A percentile compares a stretch with the other conserved stretches of the same genome.
Evolutionary conservation across 306 rosid species (phyloP).

Genomic region (Dryas alaskensis): DNA sequence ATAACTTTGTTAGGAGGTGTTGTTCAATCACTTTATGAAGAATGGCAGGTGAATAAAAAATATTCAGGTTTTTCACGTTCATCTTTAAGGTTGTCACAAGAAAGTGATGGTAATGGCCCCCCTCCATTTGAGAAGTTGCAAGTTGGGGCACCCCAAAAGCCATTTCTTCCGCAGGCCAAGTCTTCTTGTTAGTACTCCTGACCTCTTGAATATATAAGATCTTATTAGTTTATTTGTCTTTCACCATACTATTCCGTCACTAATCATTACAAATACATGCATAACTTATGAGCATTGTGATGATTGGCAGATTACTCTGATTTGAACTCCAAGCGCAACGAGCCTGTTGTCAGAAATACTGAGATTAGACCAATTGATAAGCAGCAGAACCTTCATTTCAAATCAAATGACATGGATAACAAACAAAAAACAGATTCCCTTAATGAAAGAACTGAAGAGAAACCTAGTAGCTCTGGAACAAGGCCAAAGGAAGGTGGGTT

Average conservation of each 20-base stretch:
- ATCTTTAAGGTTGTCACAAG: slow-evolving; percentile 52
- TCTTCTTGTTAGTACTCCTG: slow-evolving; percentile 22
- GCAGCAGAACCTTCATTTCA: slow-evolving; percentile 33
- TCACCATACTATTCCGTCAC: slow-evolving; percentile 4
- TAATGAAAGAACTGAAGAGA: slow-evolving; percentile 53
- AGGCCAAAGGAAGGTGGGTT: slow-evolving; percentile 88
- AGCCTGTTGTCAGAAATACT: slow-evolving; percentile 33
- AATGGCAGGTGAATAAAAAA: slow-evolving; percentile 86
- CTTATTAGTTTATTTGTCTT: not conserved
- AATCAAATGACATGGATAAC: slow-evolving; percentile 25
- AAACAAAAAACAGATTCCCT: slow-evolving; percentile 29
- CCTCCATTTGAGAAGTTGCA: slow-evolving; percentile 93
- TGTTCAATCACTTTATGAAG: slow-evolving; percentile 79
- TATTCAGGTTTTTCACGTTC: slow-evolving; percentile 77
- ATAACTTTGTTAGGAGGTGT: slow-evolving; percentile 76
- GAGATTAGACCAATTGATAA: slow-evolving; percentile 35
- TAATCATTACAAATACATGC: not conserved
- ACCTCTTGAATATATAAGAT: not conserved
- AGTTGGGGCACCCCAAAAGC: slow-evolving; percentile 56
- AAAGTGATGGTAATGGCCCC: slow-evolving; percentile 64
- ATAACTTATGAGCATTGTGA: slow-evolving; percentile 3
- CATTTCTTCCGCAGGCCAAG: slow-evolving; percentile 30
- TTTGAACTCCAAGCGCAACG: slow-evolving; percentile 36
- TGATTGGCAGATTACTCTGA: slow-evolving; percentile 40
- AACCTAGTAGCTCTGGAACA: slow-evolving; percentile 65